Base-by-base conservation (phyloP, 164 flowering plant genomes). In the Umbilicus rupestris region DNA sequence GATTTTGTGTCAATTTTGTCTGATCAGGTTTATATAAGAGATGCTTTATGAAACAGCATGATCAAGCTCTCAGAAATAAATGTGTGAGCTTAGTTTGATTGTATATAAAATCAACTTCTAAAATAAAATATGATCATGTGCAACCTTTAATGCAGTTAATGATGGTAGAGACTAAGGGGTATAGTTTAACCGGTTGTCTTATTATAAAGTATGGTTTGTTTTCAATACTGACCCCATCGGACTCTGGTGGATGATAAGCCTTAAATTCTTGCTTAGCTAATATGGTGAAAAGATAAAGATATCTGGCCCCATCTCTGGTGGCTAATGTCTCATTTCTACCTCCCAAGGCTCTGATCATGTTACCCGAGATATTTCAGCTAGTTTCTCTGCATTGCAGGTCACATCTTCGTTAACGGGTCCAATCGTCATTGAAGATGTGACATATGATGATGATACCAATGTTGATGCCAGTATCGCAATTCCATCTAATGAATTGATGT, bases 351-450 rank as follows among this genome's bases (percentile, higher is more conserved):
- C 28, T 50, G 28, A 50, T 20, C 29, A 20, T 4, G 22, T 24
- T 50, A 22, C 11, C 7, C 37, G 37, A 22, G 12, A 20, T 20
- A 5, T 20, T 24, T 20, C 29, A 50, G 16, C n/a, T 66, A 58
- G 45, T n/a, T 22, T 39, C n/a, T 47, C 4, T 47, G 59, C 7
- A 65, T 65, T 74, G 63, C 70, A 93, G 98, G 87, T 78, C 68
- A 73, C 84, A 62, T 94, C 98, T 71, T 14, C 80, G 39, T 72
- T 84, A 73, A 90, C 96, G 69, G 98, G 98, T 60, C 71, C 78
- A 39, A 81, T 94, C 28, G 71, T 77, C 68, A 87, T 94, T 63
- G 97, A 94, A 74, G 97, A 94, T 75, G 97, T 94, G 66, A 73
- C 81, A 22, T 94, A 94, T 76, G 90, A 86, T 78, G 78, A 78